phyloP scores from a whole-genome alignment of 1,284 basidiomycete genomes.

The Naganishia sp. region DNA sequence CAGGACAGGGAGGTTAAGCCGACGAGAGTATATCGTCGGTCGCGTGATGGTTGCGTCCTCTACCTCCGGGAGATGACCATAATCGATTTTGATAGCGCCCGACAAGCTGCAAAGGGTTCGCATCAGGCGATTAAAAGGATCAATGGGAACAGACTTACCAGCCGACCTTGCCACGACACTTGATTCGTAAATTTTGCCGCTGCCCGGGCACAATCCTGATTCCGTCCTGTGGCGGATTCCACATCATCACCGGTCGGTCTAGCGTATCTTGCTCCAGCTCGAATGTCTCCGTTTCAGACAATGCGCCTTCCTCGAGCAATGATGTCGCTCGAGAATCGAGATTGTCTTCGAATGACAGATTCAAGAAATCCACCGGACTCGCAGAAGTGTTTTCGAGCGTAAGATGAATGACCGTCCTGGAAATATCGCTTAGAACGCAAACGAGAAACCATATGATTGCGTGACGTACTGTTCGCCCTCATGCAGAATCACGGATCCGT shows the following conservation, averaged over 20 bases:
- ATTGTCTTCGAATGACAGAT: constrained; percentile 83
- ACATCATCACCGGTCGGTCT: constrained; percentile 76
- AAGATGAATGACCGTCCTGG: constrained; percentile 74
- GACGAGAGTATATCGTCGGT: constrained; percentile 71
- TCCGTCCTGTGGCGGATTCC: constrained; percentile 61
- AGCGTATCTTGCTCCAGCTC: constrained; percentile 84
- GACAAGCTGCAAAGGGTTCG: constrained; percentile 60
- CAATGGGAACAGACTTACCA: constrained; percentile 63
- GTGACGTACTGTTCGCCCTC: constrained; percentile 78
- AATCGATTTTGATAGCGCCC: constrained; percentile 78
- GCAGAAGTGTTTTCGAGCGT: constrained; percentile 84
- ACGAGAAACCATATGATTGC: background rate
- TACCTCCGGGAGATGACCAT: constrained; percentile 62
- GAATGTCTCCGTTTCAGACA: constrained; percentile 81
- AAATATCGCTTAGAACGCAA: background rate
- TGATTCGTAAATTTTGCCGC: constrained; percentile 67
- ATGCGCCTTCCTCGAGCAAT: constrained; percentile 72
- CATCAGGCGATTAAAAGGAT: background rate
- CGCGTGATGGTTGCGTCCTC: constrained; percentile 1
- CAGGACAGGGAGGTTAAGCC: constrained; percentile 76
- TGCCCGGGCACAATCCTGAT: constrained; percentile 67
- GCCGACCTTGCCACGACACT: constrained; percentile 81
- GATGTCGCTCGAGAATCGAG: constrained; percentile 74
- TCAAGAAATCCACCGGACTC: constrained; percentile 79
- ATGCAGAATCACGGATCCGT: constrained; percentile 89